These are phyloP conservation scores for Solanum chmielewskii DNA, from an alignment of 257 asterid genomes.

Conservation along the genomic window DNA sequence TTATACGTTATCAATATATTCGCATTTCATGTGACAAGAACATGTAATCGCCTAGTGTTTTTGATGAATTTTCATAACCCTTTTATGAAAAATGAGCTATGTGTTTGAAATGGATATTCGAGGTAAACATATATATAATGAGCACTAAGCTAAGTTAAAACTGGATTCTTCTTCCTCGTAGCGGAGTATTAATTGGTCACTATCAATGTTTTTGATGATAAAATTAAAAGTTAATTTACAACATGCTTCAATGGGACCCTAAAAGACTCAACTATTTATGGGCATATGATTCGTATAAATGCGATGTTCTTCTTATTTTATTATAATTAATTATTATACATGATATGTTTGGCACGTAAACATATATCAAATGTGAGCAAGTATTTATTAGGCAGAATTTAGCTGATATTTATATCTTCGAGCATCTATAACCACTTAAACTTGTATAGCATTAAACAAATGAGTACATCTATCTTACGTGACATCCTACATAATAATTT, in stretches of 20 bases:
- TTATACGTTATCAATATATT: background rate
- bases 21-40: no score
- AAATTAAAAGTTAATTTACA: background rate
- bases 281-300: background rate
- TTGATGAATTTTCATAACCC: background rate
- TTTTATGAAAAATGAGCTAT: background rate
- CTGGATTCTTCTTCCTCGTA: background rate
- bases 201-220: background rate
- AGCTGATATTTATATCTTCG: no score
- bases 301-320: background rate
- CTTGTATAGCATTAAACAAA: no score
- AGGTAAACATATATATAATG: background rate
- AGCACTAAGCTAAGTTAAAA: background rate
- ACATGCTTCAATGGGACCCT: background rate
- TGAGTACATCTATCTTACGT: no score
- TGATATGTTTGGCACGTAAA: no score
- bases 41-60: no score
- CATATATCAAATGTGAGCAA: no score
- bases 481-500: no score
- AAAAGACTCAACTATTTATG: background rate
- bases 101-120: background rate
- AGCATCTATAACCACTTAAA: no score
- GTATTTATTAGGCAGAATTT: no score
- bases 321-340: background rate
- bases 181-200: background rate